Conservation (phyloP, 192 early-diverging fungal genomes). For the Gigaspora rosea region DNA sequence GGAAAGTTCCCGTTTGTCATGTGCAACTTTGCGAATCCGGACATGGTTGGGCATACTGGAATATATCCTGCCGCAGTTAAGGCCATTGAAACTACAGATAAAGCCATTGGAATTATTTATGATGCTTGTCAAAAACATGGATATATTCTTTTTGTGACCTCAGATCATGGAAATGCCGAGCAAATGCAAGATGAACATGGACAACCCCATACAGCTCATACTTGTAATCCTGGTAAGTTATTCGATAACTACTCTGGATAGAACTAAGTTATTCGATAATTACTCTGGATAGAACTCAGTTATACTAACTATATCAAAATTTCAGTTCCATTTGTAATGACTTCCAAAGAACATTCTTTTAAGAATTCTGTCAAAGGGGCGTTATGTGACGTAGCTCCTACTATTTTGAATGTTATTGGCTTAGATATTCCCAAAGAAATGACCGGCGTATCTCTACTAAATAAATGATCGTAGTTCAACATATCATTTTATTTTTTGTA, state of each 20-base stretch:
- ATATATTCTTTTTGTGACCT: constrained; percentile 92
- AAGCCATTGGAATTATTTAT: constrained; percentile 90
- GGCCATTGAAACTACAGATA: constrained; percentile 93
- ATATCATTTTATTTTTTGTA: too few relatives aligned
- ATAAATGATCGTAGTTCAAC: constrained; percentile 24
- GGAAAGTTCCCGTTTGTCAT: constrained; percentile 92
- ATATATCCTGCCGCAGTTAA: constrained; percentile 87
- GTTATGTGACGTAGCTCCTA: constrained; percentile 97
- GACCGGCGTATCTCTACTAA: constrained; percentile 78
- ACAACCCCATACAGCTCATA: constrained; percentile 97
- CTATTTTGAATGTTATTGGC: constrained; percentile 90
- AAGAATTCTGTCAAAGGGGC: constrained; percentile 60
- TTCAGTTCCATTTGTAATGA: constrained; percentile 93
- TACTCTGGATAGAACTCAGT: too few relatives aligned
- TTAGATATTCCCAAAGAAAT: constrained; percentile 93
- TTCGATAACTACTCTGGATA: too few relatives aligned
- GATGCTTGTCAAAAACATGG: constrained; percentile 88
- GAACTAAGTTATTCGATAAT: too few relatives aligned
- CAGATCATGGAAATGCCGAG: constrained; percentile 99
- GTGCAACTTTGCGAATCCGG: constrained; percentile 99
- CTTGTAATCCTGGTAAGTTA: constrained; percentile 52
- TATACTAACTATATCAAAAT: constrained; percentile 35
- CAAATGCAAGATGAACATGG: constrained; percentile 90
- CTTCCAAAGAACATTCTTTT: constrained; percentile 58
- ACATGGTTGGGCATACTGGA: constrained; percentile 98